Conservation (phyloP, 768 basidiomycete species). For the Amylocystis lapponica region DNA sequence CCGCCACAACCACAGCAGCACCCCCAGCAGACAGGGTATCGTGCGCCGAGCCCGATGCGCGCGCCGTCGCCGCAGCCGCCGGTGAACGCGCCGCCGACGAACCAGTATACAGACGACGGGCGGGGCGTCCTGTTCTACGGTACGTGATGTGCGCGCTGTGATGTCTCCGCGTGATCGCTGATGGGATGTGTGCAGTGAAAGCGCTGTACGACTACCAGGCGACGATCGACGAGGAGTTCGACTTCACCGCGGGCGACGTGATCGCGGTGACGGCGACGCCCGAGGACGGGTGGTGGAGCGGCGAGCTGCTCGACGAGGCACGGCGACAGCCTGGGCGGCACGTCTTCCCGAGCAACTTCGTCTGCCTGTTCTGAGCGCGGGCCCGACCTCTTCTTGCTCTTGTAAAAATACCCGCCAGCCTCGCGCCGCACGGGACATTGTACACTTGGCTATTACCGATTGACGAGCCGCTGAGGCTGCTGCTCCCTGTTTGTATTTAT, state of each 20-base stretch:
- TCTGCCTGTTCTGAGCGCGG: constrained; percentile 61
- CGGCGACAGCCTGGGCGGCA: constrained; percentile 66
- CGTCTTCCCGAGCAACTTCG: constrained; percentile 88
- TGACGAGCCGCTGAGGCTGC: no score
- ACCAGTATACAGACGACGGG: constrained; percentile 79
- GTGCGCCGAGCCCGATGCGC: constrained; percentile 38
- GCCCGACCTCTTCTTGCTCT: no score
- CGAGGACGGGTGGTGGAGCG: constrained; percentile 98
- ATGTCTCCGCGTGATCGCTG: no score
- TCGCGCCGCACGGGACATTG: no score
- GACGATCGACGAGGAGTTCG: constrained; percentile 88
- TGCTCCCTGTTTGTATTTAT: no score
- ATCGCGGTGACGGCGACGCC: constrained; percentile 93
- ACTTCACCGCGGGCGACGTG: constrained; percentile 92
- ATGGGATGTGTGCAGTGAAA: constrained; percentile 57
- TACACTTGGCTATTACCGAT: no score
- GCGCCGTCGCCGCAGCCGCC: constrained; percentile 48
- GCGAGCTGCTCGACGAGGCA: constrained; percentile 74
- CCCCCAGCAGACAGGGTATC: constrained; percentile 34
- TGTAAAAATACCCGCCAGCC: no score
- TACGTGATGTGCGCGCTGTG: no score
- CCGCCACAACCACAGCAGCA: constrained; percentile 22
- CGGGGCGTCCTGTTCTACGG: constrained; percentile 84
- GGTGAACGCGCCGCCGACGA: constrained; percentile 44
- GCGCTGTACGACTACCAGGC: constrained; percentile 85